Conservation (phyloP, 73 alveolate species). For the Paramecium sonneborni region DNA sequence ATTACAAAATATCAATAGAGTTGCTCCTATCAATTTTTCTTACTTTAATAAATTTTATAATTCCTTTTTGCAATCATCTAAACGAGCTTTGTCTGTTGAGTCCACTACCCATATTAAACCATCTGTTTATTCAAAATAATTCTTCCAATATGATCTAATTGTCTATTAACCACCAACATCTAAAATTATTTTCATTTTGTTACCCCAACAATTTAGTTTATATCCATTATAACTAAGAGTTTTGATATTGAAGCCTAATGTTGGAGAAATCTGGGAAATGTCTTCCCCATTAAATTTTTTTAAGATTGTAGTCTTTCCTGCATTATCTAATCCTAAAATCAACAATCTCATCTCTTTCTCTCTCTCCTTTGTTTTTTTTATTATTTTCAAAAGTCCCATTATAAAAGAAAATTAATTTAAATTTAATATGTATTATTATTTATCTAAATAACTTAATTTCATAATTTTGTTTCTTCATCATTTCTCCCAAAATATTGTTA, state of each 20-base stretch:
- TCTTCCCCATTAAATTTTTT: conserved; percentile 97
- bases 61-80: conserved; percentile 92
- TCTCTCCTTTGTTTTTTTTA: conserved; percentile 89
- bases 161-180: conserved; percentile 99
- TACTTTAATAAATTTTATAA: conserved; percentile 73
- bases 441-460: neutral
- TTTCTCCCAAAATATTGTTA: neutral
- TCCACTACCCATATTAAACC: conserved; percentile 98
- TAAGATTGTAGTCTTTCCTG: conserved; percentile 95
- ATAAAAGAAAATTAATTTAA: neutral
- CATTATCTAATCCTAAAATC: conserved; percentile 94
- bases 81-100: conserved; percentile 94
- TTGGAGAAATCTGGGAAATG: conserved; percentile 94
- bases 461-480: neutral
- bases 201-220: conserved; percentile 97
- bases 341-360: conserved; percentile 94
- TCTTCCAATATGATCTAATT: conserved; percentile 99
- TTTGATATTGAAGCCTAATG: conserved; percentile 97
- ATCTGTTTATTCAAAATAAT: conserved; percentile 98
- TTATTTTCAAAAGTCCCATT: conserved; percentile 93
- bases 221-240: conserved; percentile 92
- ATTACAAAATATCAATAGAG: conserved; percentile 85
- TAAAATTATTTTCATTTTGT: neutral
- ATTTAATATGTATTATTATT: neutral
- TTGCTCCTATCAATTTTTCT: conserved; percentile 78